Evolutionary conservation across 495 filamentous ascomycete genomes (phyloP), one percentile per base, ranked within the genome.

Genomic region (Delitschia confertaspora): DNA sequence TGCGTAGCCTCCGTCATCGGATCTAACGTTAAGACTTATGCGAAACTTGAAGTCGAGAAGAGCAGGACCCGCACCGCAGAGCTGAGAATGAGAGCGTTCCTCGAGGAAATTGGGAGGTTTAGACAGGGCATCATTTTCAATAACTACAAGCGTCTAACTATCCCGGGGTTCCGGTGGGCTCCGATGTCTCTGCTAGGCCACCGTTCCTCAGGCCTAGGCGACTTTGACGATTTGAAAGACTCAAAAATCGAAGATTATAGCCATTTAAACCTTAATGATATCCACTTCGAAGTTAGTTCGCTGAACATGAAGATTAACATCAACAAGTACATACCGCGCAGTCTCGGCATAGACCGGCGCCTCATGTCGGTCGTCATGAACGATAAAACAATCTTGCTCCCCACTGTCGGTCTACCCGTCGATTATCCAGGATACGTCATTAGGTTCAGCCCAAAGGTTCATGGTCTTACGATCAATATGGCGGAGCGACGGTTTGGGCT

Each of bases 51-150:
- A 17, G 38, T 26, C 8, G 27, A 30, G 11, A 41, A 41, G 21
- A 19, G 24, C 16, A 10, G 24, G 13, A 23, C 18, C n/a, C 18
- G 22, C 21, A 30, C 24, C 11, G 38, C 38, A 10, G 38, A 41
- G 38, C 38, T 41, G 13, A 22, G 38, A 41, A 41, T 41, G 38
- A 30, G 27, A 14, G 23, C 38, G 4, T 41, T 41, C 38, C 38
- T 41, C 4, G 22, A 41, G 17, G 38, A 41, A 18, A 41, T 41
- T 9, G 38, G 38, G 13, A 22, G 38, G 18, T 41, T 41, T 26
- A 22, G 38, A n/a, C 38, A 41, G n/a, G 38, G 38, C 8, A 41
- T 41, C 38, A 41, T 41, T n/a, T 41, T 41, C 22, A 38, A 46
- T 26, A 46, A 17, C 10, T 38, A 38, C 16, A 25, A 30, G 13